Evolutionary conservation across 2,329 filamentous ascomycete genomes (phyloP), one percentile per base, ranked within the genome.

Genomic region (Colletotrichum lupini): DNA sequence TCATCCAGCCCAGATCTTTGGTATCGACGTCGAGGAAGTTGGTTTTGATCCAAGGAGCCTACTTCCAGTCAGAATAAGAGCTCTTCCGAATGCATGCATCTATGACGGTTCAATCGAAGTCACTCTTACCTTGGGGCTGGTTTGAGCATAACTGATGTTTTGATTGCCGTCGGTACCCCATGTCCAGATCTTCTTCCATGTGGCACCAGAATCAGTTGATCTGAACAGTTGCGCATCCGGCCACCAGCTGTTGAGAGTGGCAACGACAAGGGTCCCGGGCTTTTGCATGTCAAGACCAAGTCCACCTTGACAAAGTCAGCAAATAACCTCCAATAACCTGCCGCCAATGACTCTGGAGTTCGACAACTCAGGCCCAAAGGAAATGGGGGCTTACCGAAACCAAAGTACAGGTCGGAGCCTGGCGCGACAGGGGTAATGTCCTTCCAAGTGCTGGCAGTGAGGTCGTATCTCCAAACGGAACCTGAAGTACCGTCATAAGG

Each of bases 1-100:
- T 88, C 89, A 91, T 91, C 89, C 89, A 91, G 0, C 89, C 89
- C 4, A 91, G 78, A 26, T 83, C 82, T 79, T 89, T 87, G 12
- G 81, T 83, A 64, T 88, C 86, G 4, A 79, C 78, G 1, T 85
- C 83, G 16, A 87, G 78, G 67, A 87, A 87, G 19, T 85, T 82
- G n/a, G 85, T 83, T 75, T 86, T 82, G 69, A 90, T 85, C 88
- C 89, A 90, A 0, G 88, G 88, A 0, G 88, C 88, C 37, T 73
- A 30, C 3, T 1, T 1, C 11, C 1, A 1, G 56, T 71, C 37
- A 71, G 52, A 11, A 5, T 3, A 11, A 2, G 12, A 12, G 24
- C 42, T 22, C 42, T 49, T 9, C 7, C 8, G 1, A 4, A 26
- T 16, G 7, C 14, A 42, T 19, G 16, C 5, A 6, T n/a, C n/a